A percentile compares a stretch with the other conserved stretches of the same genome.
Evolutionary conservation across 2,329 filamentous ascomycete species (phyloP).

Genomic region (Kalaharituber pfeilii): DNA sequence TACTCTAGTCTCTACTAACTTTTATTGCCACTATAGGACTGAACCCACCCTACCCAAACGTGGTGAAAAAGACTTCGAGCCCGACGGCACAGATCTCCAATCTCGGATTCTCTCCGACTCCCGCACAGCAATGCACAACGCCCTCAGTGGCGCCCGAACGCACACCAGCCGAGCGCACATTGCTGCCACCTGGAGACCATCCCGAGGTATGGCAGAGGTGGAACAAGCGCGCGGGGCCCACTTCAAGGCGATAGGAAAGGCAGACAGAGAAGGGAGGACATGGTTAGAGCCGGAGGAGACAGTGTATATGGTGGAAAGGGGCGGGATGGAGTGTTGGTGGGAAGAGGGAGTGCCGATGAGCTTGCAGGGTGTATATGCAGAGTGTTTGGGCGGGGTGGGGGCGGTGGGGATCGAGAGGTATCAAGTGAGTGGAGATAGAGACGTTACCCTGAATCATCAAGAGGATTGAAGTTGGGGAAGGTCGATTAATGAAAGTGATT

Average conservation of each 20-base stretch:
- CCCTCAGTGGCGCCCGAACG: slow-evolving; percentile 35
- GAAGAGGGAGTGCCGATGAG: slow-evolving; percentile 56
- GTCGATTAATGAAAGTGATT: not conserved
- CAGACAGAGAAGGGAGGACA: slow-evolving; percentile 44
- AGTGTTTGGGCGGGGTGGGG: slow-evolving; percentile 31
- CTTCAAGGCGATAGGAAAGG: slow-evolving; percentile 59
- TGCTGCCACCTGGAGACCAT: slow-evolving; percentile 29
- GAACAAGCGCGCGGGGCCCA: slow-evolving; percentile 55
- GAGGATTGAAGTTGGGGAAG: no score
- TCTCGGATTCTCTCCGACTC: slow-evolving; percentile 61
- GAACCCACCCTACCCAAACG: slow-evolving; percentile 55
- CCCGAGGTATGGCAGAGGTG: slow-evolving; percentile 45
- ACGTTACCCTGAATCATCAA: no score
- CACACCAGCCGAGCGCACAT: slow-evolving; percentile 19
- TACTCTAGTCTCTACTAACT: slow-evolving; percentile 27
- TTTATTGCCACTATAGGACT: slow-evolving; percentile 23
- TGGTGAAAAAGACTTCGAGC: slow-evolving; percentile 94
- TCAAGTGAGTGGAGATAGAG: not conserved
- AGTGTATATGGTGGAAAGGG: slow-evolving; percentile 73
- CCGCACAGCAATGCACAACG: slow-evolving; percentile 73
- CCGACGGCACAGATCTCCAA: slow-evolving; percentile 72
- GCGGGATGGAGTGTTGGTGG: slow-evolving; percentile 60
- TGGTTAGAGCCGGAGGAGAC: slow-evolving; percentile 90
- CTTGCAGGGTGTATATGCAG: slow-evolving; percentile 71
- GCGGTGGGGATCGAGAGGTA: slow-evolving; percentile 36